Evolutionary conservation across 768 basidiomycete species (phyloP), one percentile per base, ranked within the genome.

Genomic region (Pluteus cervinus): DNA sequence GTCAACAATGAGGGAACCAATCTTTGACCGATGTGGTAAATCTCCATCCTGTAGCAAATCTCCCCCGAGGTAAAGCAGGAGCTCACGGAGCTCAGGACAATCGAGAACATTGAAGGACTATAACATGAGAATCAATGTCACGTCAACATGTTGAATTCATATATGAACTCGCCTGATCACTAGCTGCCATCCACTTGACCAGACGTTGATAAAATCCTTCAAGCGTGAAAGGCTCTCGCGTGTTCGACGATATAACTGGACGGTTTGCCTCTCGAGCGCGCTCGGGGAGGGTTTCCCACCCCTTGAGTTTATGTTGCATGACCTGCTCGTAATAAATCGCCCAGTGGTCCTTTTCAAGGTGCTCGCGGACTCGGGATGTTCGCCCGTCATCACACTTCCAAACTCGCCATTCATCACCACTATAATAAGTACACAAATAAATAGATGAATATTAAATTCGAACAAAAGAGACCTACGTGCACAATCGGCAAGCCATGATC

Each of bases 61-160:
- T 2, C 36, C 30, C 4, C 56, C 47, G 14, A 61, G 23, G 26
- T 56, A 62, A 0, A 59, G 38, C 0, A 61, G 40, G 14, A 65
- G 51, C 0, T 57, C 51, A 0, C 59, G 48, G 23, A 69, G 53
- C 37, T 60, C 59, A 1, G 40, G 46, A 25, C 44, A 48, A 14
- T 68, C 64, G 7, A 68, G 50, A 29, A 69, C 50, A 52, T 62
- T 56, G 1, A 67, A 39, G 3, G 65, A 57, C 65, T 68, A 23
- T 24, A 7, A n/a, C n/a, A n/a, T n/a, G 24, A 33, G 15, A 42
- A 28, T 18, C 18, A 7, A 36, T 24, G 21, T 31, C 4, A 11
- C 20, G 22, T 9, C 24, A 7, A 25, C 14, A 17, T 8, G 30
- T n/a, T n/a, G 12, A 35, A 7, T 7, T 1, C 32, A 41, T 18